A percentile compares a stretch with the other conserved stretches of the same genome.
phyloP scores from a whole-genome alignment of 2,329 filamentous ascomycete species.

The Onygena corvina region DNA sequence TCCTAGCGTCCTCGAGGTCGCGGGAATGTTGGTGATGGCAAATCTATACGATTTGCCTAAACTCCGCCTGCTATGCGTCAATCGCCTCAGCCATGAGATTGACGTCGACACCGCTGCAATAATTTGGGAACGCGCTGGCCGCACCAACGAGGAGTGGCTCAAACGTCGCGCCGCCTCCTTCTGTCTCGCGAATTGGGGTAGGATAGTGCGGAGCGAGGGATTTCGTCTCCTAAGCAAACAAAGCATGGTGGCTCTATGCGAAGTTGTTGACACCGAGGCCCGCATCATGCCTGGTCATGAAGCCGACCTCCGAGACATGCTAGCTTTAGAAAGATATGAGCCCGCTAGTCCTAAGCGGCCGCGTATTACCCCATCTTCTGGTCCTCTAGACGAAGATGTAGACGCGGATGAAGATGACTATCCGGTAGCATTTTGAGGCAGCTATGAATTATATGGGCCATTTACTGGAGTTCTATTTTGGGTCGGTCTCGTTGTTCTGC shows the following conservation, averaged over 20 bases:
- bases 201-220: conserved; percentile 76
- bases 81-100: conserved; percentile 76
- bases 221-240: conserved; percentile 69
- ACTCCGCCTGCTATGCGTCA: conserved; percentile 78
- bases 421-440: conserved; percentile 31
- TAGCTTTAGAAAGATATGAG: conserved; percentile 8
- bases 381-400: conserved; percentile 27
- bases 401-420: conserved; percentile 39
- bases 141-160: conserved; percentile 87
- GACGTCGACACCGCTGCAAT: conserved; percentile 91
- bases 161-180: conserved; percentile 77
- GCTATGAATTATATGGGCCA: not conserved
- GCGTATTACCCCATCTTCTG: conserved; percentile 18
- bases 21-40: conserved; percentile 89
- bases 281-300: conserved; percentile 81
- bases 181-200: conserved; percentile 88
- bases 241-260: conserved; percentile 78
- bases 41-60: conserved; percentile 97
- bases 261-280: conserved; percentile 89
- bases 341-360: conserved; percentile 21
- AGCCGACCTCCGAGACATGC: conserved; percentile 46
- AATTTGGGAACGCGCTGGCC: conserved; percentile 86
- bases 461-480: conserved; percentile 3
- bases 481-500: not conserved
- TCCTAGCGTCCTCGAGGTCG: conserved; percentile 64